phyloP scores from a whole-genome alignment of 495 filamentous ascomycete species.

The Staphylotrichum longicolle region DNA sequence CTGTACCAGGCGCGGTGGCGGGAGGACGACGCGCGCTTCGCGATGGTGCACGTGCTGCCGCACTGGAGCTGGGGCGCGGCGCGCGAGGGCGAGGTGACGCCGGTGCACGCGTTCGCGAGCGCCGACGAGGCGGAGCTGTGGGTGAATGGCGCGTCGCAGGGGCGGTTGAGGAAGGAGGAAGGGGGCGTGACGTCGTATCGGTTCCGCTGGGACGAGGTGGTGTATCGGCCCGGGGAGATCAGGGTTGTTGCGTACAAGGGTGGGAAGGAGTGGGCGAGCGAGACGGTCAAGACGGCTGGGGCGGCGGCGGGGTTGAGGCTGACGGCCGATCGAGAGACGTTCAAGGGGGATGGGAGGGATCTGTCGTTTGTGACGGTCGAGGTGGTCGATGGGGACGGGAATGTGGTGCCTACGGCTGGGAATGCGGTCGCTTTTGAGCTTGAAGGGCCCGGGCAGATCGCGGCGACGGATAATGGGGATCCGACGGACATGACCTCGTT shows the following conservation, averaged over 20 bases:
- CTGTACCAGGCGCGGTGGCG: conserved; percentile 49
- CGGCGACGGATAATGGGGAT: conserved; percentile 50
- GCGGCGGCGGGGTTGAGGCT: conserved; percentile 32
- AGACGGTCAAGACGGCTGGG: conserved; percentile 37
- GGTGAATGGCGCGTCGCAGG: conserved; percentile 44
- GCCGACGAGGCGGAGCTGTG: conserved; percentile 50
- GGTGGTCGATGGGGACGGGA: conserved; percentile 37
- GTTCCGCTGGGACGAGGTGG: conserved; percentile 49
- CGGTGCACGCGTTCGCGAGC: conserved; percentile 47
- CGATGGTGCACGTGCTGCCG: conserved; percentile 47
- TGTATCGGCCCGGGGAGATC: conserved; percentile 44
- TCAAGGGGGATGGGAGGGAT: conserved; percentile 42
- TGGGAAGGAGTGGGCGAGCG: conserved; percentile 41
- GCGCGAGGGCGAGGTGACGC: conserved; percentile 44
- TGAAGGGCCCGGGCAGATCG: conserved; percentile 40
- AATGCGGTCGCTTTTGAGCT: conserved; percentile 44
- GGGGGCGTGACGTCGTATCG: conserved; percentile 38
- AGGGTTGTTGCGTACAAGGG: conserved; percentile 45
- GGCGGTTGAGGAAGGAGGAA: conserved; percentile 26
- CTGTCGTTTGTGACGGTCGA: conserved; percentile 45
- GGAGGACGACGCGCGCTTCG: conserved; percentile 28
- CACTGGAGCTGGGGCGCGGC: conserved; percentile 51
- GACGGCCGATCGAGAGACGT: conserved; percentile 36
- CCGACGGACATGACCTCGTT: conserved; percentile 45
- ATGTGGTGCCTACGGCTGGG: conserved; percentile 25